Evolutionary conservation across 129 eudicot genomes (phyloP), one percentile per base, ranked within the genome.

Genomic region (Arctium minus): DNA sequence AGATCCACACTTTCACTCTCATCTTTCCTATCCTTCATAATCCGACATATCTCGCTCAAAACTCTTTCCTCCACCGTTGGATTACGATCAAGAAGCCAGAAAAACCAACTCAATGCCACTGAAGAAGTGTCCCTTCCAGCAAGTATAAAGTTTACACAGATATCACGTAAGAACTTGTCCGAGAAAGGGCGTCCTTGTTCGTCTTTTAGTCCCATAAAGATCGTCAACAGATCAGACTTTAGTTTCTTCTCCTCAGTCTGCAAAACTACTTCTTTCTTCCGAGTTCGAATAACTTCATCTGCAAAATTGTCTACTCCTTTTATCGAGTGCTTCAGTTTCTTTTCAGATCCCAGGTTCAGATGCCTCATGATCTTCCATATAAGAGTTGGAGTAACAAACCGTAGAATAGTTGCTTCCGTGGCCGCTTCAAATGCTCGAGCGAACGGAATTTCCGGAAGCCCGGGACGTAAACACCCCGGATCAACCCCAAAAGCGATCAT

Each of bases 111-210:
- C 62, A 96, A 83, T 3, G 99, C 99, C 12, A 96, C 99, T 2
- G 99, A 96, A 22, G 99, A 96, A 31, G 99, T 96, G 81, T 96
- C 99, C 88, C 99, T 88, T 56, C 99, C 99, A 3, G 99, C 99
- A 7, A 96, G 88, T 44, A 96, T 96, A 81, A 96, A 96, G 70
- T 96, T 96, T 30, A 96, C 99, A 75, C 99, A 96, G 3, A 96
- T 89, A 75, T 96, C 99, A 6, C 98, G 88, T 88, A 96, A 78
- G 76, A 96, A 96, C 83, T 85, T 90, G 13, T 96, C 94, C 0
- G 99, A 92, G 77, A 87, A 93, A 10, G 95, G 89, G 30, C 44
- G 62, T 10, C 94, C 98, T 3, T 86, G 74, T 7, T 96, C 98
- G 64, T 96, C 98, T 74, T 86, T 91, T 74, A 88, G 70, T 76